Conservation (phyloP, 2,329 filamentous ascomycete species). For the Botrytis squamosa region DNA sequence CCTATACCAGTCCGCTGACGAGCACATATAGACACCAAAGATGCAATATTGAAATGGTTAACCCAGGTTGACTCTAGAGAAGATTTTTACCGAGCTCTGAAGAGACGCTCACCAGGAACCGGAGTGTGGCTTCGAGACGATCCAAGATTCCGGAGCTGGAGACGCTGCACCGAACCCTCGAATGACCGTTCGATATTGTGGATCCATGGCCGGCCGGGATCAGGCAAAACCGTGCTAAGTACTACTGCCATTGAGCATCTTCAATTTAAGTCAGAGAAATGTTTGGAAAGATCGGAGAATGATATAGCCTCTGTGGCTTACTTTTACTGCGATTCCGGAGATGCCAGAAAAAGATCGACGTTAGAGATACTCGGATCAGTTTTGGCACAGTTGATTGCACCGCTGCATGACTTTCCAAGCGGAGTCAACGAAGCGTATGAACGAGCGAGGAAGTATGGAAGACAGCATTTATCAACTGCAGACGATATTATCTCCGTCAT, state of each 20-base stretch:
- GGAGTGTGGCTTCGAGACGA: slow-evolving; percentile 10
- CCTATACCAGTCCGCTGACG: not conserved
- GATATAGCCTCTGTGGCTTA: not conserved
- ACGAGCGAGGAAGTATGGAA: slow-evolving; percentile 18
- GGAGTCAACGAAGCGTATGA: slow-evolving; percentile 5
- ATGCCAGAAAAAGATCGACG: not conserved
- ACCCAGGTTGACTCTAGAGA: slow-evolving; percentile 15
- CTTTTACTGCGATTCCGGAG: slow-evolving; percentile 17
- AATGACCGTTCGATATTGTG: not conserved
- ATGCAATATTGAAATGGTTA: slow-evolving; percentile 11
- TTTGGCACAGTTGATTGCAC: slow-evolving; percentile 14
- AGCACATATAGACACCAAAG: not conserved
- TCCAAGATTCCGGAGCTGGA: not conserved
- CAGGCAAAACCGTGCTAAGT: slow-evolving; percentile 16
- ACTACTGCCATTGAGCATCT: slow-evolving; percentile 10
- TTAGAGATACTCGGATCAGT: slow-evolving; percentile 15
- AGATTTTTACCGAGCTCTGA: slow-evolving; percentile 13
- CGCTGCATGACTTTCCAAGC: not conserved
- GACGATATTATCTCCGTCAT: slow-evolving; percentile 1
- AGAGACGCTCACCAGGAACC: slow-evolving; percentile 2
- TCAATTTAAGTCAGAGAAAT: not conserved
- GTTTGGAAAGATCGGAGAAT: not conserved
- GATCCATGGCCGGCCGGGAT: slow-evolving; percentile 13
- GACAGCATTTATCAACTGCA: slow-evolving; percentile 11
- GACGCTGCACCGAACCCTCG: not conserved